Evolutionary conservation across 345 rosid species (phyloP).

Genomic region (Pistacia integerrima): DNA sequence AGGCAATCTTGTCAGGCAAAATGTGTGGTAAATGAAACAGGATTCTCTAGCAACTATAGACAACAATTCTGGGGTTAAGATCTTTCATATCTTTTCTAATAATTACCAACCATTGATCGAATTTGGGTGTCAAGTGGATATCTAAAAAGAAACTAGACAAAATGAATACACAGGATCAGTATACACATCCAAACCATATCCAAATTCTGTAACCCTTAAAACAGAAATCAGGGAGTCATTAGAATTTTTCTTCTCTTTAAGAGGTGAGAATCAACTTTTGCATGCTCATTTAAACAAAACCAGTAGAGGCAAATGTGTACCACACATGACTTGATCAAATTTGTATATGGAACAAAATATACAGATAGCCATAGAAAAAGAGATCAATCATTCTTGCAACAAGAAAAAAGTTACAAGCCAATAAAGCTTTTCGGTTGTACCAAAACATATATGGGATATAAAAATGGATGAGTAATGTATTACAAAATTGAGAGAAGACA

Average conservation of each 20-base stretch:
- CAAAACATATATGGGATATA: neutral
- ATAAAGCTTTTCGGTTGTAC: neutral
- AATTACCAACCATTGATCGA: neutral
- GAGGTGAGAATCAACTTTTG: neutral
- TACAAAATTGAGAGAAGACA: neutral
- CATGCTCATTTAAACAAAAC: neutral
- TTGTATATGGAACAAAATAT: neutral
- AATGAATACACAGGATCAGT: neutral
- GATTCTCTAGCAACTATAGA: neutral
- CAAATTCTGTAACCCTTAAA: neutral
- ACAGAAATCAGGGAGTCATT: neutral
- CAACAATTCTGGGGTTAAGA: neutral
- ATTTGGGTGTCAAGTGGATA: neutral
- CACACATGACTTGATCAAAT: neutral
- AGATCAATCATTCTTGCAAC: neutral
- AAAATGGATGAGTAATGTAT: neutral
- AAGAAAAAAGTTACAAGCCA: neutral
- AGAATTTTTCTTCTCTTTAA: neutral
- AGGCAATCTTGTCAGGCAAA: neutral
- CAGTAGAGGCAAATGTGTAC: neutral
- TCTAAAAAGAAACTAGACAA: slow-evolving; percentile 7
- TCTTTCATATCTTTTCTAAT: neutral
- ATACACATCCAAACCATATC: neutral
- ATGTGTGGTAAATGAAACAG: neutral
- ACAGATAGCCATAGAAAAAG: neutral